Conservation (phyloP, 805 yeast species). For the Alloascoidea hylecoeti region DNA sequence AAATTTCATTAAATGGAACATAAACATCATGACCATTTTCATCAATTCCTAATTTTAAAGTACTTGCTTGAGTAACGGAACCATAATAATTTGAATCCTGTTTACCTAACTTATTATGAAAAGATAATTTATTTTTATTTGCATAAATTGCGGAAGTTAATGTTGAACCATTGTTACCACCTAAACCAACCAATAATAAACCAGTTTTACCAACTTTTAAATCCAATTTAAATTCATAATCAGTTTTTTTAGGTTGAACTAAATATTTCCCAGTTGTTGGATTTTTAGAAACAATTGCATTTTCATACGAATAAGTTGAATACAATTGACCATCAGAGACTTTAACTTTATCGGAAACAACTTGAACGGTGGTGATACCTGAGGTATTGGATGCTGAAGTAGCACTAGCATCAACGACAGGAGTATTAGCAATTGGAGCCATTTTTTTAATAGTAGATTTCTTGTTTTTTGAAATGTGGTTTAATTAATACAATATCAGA, state of each 20-base stretch:
- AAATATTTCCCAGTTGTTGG: conserved; percentile 31
- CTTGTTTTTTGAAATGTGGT: conserved; percentile 18
- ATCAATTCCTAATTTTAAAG: conserved; percentile 83
- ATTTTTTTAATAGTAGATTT: conserved; percentile 14
- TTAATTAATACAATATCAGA: conserved; percentile 32
- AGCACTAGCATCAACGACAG: conserved; percentile 12
- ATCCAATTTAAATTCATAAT: conserved; percentile 80
- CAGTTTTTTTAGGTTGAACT: conserved; percentile 58
- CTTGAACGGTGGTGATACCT: conserved; percentile 32
- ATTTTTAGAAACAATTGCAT: conserved; percentile 50
- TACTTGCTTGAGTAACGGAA: conserved; percentile 87
- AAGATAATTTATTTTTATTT: conserved; percentile 62
- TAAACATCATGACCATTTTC: conserved; percentile 71
- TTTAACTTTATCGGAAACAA: conserved; percentile 36
- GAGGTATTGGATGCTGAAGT: conserved; percentile 18
- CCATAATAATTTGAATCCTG: conserved; percentile 79
- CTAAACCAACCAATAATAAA: conserved; percentile 81
- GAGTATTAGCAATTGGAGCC: conserved; percentile 16
- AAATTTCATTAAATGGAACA: conserved; percentile 80
- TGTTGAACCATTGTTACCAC: conserved; percentile 95
- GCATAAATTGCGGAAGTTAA: conserved; percentile 76
- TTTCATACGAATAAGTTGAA: conserved; percentile 59
- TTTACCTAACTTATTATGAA: conserved; percentile 72
- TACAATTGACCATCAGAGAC: conserved; percentile 31
- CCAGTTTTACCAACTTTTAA: conserved; percentile 77